These are phyloP conservation scores for Pholiota molesta DNA, from an alignment of 768 basidiomycete genomes.

Conservation along the genomic window DNA sequence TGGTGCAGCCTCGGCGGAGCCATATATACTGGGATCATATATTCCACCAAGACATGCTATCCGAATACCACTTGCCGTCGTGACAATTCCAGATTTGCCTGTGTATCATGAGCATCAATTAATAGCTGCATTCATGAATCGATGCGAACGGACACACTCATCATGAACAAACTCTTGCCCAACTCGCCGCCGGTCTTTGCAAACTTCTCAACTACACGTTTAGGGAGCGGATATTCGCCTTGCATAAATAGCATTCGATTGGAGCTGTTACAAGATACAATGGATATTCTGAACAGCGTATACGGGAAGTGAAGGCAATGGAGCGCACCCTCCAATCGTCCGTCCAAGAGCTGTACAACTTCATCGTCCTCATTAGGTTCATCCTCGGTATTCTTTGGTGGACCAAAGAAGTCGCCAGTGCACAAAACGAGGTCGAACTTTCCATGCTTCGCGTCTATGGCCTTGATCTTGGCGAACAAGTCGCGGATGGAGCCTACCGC, in stretches of 20 bases:
- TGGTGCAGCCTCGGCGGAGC: constrained; percentile 62
- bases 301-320: background rate
- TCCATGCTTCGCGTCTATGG: constrained; percentile 90
- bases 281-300: background rate
- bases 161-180: constrained; percentile 79
- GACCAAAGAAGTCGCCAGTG: constrained; percentile 85
- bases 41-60: constrained; percentile 86
- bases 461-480: constrained; percentile 80
- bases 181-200: constrained; percentile 78
- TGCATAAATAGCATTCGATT: constrained; percentile 92
- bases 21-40: constrained; percentile 65
- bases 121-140: background rate
- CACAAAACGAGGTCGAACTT: constrained; percentile 87
- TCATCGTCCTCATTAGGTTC: constrained; percentile 27
- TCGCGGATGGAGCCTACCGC: constrained; percentile 72
- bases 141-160: constrained; percentile 59
- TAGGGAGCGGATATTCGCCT: constrained; percentile 77
- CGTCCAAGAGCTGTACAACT: constrained; percentile 62
- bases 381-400: constrained; percentile 38
- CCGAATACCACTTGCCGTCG: constrained; percentile 76
- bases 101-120: constrained; percentile 11
- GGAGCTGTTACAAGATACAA: constrained; percentile 54
- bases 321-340: constrained; percentile 62
- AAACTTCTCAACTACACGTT: constrained; percentile 73
- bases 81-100: constrained; percentile 85